phyloP scores from a whole-genome alignment of 2,329 filamentous ascomycete species.

The Colletotrichum tanaceti region DNA sequence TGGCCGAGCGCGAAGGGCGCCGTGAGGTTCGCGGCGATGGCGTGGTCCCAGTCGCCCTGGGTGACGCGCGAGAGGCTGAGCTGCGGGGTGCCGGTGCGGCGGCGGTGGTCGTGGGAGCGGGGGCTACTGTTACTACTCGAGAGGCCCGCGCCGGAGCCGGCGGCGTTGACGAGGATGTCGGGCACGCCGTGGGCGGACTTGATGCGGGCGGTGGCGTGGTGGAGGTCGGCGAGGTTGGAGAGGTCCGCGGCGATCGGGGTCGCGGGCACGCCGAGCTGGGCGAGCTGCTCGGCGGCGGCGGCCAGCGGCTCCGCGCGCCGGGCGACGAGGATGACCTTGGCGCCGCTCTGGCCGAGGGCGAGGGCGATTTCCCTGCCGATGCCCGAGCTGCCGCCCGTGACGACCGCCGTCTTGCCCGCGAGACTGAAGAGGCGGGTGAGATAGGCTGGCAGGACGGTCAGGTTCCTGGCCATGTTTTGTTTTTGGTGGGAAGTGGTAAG shows the following conservation, averaged over 20 bases:
- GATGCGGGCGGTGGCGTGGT: slow-evolving; percentile 37
- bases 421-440: slow-evolving; percentile 48
- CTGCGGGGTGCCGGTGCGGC: too few relatives aligned
- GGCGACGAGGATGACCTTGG: slow-evolving; percentile 48
- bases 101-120: too few relatives aligned
- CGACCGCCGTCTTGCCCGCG: slow-evolving; percentile 46
- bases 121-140: too few relatives aligned
- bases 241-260: slow-evolving; percentile 42
- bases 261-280: slow-evolving; percentile 44
- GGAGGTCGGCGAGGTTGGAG: slow-evolving; percentile 42
- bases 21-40: slow-evolving; percentile 50
- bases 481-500: background rate
- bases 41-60: slow-evolving; percentile 47
- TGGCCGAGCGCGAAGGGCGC: slow-evolving; percentile 49
- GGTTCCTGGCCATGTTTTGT: slow-evolving; percentile 30
- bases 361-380: slow-evolving; percentile 50
- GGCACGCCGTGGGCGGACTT: slow-evolving; percentile 43
- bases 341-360: slow-evolving; percentile 47
- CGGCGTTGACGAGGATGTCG: slow-evolving; percentile 50
- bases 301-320: slow-evolving; percentile 44
- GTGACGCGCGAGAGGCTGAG: slow-evolving; percentile 44
- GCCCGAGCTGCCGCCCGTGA: slow-evolving; percentile 51
- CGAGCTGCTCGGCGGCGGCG: slow-evolving; percentile 44
- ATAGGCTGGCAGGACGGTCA: slow-evolving; percentile 39
- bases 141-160: slow-evolving; percentile 43